Percentiles rank a stretch among this genome's conserved stretches.
Conservation (phyloP, 768 basidiomycete species). For the Calvatia gigantea region DNA sequence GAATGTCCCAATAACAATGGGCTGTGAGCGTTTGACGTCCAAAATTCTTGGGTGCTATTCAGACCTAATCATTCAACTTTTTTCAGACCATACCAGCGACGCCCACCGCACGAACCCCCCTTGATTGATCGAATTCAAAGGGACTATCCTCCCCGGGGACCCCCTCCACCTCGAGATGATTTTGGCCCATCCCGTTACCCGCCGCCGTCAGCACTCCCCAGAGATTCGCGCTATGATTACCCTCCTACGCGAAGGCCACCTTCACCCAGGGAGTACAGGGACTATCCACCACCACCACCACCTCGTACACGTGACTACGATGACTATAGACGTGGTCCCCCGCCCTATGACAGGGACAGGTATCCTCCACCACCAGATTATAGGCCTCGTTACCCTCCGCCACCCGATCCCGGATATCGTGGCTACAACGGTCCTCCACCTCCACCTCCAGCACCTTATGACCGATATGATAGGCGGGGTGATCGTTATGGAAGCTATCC, state of each 20-base stretch:
- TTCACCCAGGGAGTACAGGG: conserved; percentile 66
- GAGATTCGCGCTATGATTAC: conserved; percentile 63
- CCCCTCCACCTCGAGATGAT: conserved; percentile 52
- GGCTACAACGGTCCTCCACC: conserved; percentile 47
- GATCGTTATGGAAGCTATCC: conserved; percentile 43
- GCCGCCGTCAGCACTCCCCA: conserved; percentile 29
- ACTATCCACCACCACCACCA: conserved; percentile 51
- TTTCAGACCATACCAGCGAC: conserved; percentile 34
- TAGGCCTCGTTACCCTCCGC: conserved; percentile 55
- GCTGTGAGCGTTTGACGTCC: conserved; percentile 44
- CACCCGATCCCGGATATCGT: conserved; percentile 49
- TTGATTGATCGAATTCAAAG: conserved; percentile 59
- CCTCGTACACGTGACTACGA: conserved; percentile 60
- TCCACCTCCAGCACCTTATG: conserved; percentile 49
- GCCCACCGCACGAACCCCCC: conserved; percentile 43
- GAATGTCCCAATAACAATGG: conserved; percentile 65
- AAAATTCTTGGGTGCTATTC: background rate
- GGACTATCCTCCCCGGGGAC: conserved; percentile 44
- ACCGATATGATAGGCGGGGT: conserved; percentile 58
- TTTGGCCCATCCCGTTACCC: conserved; percentile 38
- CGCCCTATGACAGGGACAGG: conserved; percentile 45
- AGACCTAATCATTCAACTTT: background rate
- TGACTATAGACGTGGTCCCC: conserved; percentile 56
- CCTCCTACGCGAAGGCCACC: conserved; percentile 53
- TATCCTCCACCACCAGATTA: conserved; percentile 52